Conservation (phyloP, 768 basidiomycete genomes). For the Suillus bovinus region DNA sequence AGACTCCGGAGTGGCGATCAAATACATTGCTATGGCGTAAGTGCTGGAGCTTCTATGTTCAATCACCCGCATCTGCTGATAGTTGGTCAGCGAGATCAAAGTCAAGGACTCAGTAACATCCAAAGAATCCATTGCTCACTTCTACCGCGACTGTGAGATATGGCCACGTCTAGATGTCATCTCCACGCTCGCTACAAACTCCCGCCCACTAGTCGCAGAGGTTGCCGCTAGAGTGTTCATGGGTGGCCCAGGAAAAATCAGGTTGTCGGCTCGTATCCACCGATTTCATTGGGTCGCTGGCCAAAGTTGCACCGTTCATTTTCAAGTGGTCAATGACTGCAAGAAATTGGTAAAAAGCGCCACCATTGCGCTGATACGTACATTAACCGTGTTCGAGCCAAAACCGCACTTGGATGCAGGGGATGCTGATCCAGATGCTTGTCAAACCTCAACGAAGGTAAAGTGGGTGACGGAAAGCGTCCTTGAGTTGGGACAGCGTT, state of each 20-base stretch:
- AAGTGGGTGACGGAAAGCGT: slow-evolving; percentile 67
- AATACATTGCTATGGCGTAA: slow-evolving; percentile 81
- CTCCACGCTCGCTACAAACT: slow-evolving; percentile 57
- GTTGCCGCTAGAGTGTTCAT: slow-evolving; percentile 56
- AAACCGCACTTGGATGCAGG: slow-evolving; percentile 37
- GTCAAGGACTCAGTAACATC: slow-evolving; percentile 64
- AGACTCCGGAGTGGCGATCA: slow-evolving; percentile 62
- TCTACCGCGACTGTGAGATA: slow-evolving; percentile 80
- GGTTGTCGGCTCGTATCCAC: slow-evolving; percentile 65
- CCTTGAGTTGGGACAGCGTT: slow-evolving; percentile 65
- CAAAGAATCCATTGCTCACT: slow-evolving; percentile 80
- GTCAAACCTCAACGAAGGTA: slow-evolving; percentile 57
- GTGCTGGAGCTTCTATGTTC: slow-evolving; percentile 30
- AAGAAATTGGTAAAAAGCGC: slow-evolving; percentile 67
- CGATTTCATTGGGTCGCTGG: slow-evolving; percentile 83
- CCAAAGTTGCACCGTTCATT: slow-evolving; percentile 67
- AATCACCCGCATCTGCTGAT: not conserved
- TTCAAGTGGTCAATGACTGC: slow-evolving; percentile 67
- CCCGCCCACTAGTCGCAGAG: slow-evolving; percentile 58
- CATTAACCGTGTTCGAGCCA: slow-evolving; percentile 65
- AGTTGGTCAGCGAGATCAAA: slow-evolving; percentile 59
- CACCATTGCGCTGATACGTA: slow-evolving; percentile 62
- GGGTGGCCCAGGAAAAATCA: slow-evolving; percentile 65
- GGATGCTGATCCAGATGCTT: slow-evolving; percentile 53
- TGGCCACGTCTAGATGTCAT: slow-evolving; percentile 75